Conservation (phyloP, 2,329 filamentous ascomycete species). For the Botrytis sinoallii region DNA sequence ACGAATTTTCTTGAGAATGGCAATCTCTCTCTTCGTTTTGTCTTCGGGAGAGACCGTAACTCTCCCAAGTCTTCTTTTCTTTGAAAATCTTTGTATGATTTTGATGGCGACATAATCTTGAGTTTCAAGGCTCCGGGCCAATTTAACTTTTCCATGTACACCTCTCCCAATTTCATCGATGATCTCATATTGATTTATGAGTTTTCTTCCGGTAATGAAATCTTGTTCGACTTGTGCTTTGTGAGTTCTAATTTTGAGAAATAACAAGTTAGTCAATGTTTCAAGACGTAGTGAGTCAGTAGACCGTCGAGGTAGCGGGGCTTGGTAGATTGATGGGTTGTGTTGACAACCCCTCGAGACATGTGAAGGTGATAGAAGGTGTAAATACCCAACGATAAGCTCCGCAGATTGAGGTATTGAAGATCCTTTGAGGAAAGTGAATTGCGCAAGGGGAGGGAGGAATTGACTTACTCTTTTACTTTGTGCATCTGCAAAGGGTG, state of each 20-base stretch:
- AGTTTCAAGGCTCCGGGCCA: constrained; percentile 76
- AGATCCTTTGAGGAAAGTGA: background rate
- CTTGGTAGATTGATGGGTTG: background rate
- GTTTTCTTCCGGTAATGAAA: constrained; percentile 82
- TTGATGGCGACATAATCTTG: constrained; percentile 90
- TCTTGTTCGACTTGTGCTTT: constrained; percentile 90
- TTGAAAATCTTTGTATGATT: constrained; percentile 94
- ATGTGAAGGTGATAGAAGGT: background rate
- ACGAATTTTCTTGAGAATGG: constrained; percentile 95
- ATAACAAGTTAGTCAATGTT: constrained; percentile 27
- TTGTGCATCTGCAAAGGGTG: constrained; percentile 70
- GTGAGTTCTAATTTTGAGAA: constrained; percentile 63
- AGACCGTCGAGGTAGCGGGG: background rate
- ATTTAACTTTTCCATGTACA: constrained; percentile 96
- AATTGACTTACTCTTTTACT: constrained; percentile 67
- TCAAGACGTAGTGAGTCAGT: background rate
- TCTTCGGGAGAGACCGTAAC: constrained; percentile 67
- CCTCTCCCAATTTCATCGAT: constrained; percentile 94
- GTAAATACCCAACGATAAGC: background rate
- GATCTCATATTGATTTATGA: constrained; percentile 97
- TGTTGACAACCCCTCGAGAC: background rate
- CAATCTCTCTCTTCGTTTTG: constrained; percentile 93
- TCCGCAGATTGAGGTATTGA: background rate
- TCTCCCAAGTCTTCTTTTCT: constrained; percentile 85
- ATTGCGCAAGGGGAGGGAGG: background rate